Evolutionary conservation across 352 stramenopile genomes (phyloP).

Genomic region (Phytophthora nicotianae): DNA sequence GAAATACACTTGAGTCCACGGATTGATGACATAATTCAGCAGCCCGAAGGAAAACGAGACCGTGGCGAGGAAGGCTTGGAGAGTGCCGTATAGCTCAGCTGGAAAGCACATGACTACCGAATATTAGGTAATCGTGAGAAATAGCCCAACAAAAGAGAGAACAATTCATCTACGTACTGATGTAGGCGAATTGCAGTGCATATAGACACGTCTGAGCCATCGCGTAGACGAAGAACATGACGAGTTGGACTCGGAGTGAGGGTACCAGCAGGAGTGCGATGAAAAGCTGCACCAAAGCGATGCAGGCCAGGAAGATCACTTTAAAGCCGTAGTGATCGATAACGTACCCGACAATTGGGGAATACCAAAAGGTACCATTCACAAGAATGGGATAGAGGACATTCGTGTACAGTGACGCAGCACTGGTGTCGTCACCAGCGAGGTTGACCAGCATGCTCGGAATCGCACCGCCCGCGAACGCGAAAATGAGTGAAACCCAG

Average conservation of each 20-base stretch:
- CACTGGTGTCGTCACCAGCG: constrained; percentile 30
- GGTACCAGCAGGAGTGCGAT: constrained; percentile 66
- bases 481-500: constrained; percentile 84
- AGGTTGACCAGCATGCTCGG: constrained; percentile 64
- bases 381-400: constrained; percentile 76
- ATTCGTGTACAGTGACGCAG: constrained; percentile 63
- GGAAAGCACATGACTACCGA: constrained; percentile 79
- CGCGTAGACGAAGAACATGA: constrained; percentile 75
- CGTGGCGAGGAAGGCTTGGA: constrained; percentile 77
- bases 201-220: constrained; percentile 82
- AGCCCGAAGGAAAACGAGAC: constrained; percentile 73
- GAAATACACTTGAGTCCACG: constrained; percentile 75
- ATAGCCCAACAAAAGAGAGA: background rate
- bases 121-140: constrained; percentile 3
- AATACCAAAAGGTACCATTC: constrained; percentile 85
- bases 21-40: constrained; percentile 79
- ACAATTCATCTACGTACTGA: constrained; percentile 53
- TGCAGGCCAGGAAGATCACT: constrained; percentile 66
- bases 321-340: constrained; percentile 87
- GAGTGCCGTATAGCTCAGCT: constrained; percentile 71
- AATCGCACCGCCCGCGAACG: constrained; percentile 76
- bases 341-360: constrained; percentile 67
- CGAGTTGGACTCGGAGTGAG: constrained; percentile 58
- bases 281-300: constrained; percentile 72
- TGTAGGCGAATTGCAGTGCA: constrained; percentile 85